Evolutionary conservation across 139 green algal genomes (phyloP).

Genomic region (Chlamydomonas asymmetrica): DNA sequence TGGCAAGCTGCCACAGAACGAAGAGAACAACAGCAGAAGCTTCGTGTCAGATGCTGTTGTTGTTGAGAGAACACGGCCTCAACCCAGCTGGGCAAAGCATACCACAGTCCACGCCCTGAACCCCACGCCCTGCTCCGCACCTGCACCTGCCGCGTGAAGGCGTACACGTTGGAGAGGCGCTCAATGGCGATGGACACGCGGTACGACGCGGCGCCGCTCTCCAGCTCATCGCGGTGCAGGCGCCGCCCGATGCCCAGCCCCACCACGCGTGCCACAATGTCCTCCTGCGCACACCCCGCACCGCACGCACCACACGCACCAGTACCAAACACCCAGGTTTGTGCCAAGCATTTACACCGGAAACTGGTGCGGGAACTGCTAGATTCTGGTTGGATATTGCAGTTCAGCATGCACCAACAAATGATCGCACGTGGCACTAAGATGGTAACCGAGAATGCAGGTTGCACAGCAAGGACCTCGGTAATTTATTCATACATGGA

Average conservation of each 20-base stretch:
- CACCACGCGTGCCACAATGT: constrained; percentile 15
- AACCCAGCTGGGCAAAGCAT: background rate
- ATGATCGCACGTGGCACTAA: no score
- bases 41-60: background rate
- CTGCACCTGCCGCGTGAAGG: background rate
- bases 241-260: constrained; percentile 19
- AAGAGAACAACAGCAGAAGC: background rate
- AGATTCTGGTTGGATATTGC: no score
- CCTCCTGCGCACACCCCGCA: constrained; percentile 20
- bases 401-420: no score
- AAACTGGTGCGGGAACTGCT: no score
- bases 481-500: no score
- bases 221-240: constrained; percentile 12
- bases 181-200: constrained; percentile 14
- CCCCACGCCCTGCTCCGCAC: no score
- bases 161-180: constrained; percentile 29
- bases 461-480: no score
- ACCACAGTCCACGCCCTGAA: background rate
- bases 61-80: background rate
- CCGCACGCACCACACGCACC: no score
- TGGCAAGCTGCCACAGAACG: background rate
- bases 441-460: no score
- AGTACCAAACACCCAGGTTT: no score
- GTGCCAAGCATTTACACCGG: no score
- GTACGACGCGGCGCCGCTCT: constrained; percentile 22